phyloP scores from a whole-genome alignment of 345 rosid species.

The Citrus medica region DNA sequence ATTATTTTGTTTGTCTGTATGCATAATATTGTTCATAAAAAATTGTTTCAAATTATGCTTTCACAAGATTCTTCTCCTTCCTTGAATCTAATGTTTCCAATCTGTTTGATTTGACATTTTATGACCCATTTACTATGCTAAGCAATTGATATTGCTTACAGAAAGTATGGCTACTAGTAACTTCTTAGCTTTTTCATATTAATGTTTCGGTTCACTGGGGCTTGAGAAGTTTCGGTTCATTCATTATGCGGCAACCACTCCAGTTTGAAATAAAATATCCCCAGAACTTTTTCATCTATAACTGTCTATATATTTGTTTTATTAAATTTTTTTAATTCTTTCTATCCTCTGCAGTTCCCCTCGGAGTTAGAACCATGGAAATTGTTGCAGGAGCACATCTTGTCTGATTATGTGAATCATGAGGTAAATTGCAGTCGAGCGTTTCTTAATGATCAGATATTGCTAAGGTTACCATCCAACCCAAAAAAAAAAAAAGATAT shows the following conservation, averaged over 20 bases:
- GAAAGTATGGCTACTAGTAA: not conserved
- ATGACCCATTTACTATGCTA: not conserved
- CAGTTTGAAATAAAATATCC: not conserved
- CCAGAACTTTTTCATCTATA: not conserved
- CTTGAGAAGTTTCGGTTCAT: not conserved
- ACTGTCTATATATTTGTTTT: constrained; percentile 1
- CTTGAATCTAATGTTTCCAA: not conserved
- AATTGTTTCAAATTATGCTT: not conserved
- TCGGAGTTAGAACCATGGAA: constrained; percentile 87
- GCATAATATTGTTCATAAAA: not conserved
- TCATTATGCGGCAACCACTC: not conserved
- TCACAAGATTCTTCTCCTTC: not conserved
- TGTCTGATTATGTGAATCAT: constrained; percentile 71
- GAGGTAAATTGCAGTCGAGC: constrained; percentile 50
- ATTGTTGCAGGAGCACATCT: constrained; percentile 68
- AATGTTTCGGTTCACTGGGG: not conserved
- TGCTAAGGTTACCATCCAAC: not conserved
- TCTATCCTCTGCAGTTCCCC: constrained; percentile 57
- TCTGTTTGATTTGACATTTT: not conserved
- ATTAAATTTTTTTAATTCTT: constrained; percentile 3
- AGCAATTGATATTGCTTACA: not conserved
- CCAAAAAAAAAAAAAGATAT: not conserved
- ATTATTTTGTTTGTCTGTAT: not conserved
- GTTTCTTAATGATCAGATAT: not conserved
- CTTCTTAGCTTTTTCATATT: not conserved